phyloP scores from a whole-genome alignment of 2,329 filamentous ascomycete genomes.

The Aspergillus spinulosporus region DNA sequence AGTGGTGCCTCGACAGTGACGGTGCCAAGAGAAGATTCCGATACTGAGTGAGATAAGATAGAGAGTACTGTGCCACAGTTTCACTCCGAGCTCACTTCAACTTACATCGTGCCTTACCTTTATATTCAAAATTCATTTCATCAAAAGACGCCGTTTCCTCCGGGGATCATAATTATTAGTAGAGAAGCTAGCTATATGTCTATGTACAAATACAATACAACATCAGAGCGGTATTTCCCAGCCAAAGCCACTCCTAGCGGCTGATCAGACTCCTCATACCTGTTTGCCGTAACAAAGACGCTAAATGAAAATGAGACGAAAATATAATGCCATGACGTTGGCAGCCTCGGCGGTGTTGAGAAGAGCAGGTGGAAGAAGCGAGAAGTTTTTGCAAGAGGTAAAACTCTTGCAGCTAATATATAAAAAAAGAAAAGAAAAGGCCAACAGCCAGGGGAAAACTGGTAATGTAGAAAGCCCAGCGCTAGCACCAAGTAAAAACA shows the following conservation, averaged over 20 bases:
- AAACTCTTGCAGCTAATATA: slow-evolving; percentile 18
- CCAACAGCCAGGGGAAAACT: background rate
- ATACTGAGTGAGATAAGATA: slow-evolving; percentile 8
- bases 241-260: slow-evolving; percentile 21
- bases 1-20: slow-evolving; percentile 4
- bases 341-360: background rate
- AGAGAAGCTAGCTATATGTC: slow-evolving; percentile 25
- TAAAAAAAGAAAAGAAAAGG: no score
- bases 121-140: background rate
- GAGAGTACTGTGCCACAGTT: background rate
- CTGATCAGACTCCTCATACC: slow-evolving; percentile 26
- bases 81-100: slow-evolving; percentile 1
- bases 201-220: slow-evolving; percentile 40
- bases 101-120: background rate
- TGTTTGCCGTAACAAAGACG: slow-evolving; percentile 28
- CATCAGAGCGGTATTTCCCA: slow-evolving; percentile 23
- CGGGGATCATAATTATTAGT: slow-evolving; percentile 24
- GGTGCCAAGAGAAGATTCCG: slow-evolving; percentile 17
- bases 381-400: slow-evolving; percentile 22
- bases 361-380: slow-evolving; percentile 14
- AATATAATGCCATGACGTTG: slow-evolving; percentile 10
- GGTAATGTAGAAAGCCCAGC: slow-evolving; percentile 7
- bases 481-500: slow-evolving; percentile 94
- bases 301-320: slow-evolving; percentile 26
- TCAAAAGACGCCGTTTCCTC: slow-evolving; percentile 24